phyloP scores from a whole-genome alignment of 2,329 filamentous ascomycete genomes.

The Sclerotinia spermophila region DNA sequence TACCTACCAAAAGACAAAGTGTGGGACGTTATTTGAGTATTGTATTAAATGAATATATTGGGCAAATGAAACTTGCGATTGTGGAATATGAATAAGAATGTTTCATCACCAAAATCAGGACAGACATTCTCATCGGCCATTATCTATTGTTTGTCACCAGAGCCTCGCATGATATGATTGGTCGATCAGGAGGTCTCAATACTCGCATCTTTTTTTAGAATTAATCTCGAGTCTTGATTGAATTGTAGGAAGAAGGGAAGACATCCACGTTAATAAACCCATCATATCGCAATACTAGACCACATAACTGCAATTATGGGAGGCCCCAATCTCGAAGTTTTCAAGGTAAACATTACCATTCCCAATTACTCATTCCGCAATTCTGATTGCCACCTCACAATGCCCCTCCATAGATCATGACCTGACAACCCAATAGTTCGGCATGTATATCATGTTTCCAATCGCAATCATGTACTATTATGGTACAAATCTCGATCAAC shows the following conservation, averaged over 20 bases:
- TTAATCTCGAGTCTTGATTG: not conserved
- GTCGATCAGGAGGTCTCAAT: not conserved
- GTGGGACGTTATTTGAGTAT: not conserved
- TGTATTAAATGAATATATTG: not conserved
- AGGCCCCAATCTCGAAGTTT: conserved; percentile 87
- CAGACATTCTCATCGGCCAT: not conserved
- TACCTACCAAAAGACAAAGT: not conserved
- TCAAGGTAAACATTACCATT: conserved; percentile 63
- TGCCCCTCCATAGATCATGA: conserved; percentile 6
- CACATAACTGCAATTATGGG: conserved; percentile 52
- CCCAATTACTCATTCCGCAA: conserved; percentile 7
- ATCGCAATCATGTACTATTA: conserved; percentile 99
- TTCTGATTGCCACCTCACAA: conserved; percentile 23
- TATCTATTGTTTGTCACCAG: not conserved
- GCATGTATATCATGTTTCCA: conserved; percentile 97
- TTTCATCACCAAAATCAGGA: not conserved
- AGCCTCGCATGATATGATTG: not conserved
- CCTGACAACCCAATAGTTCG: conserved; percentile 60
- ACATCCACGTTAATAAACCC: not conserved
- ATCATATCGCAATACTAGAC: not conserved
- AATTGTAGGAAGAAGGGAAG: not conserved
- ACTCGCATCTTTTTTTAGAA: conserved; percentile 1
- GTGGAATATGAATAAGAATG: not conserved
- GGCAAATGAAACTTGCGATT: not conserved
- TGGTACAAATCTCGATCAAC: conserved; percentile 91